Evolutionary conservation across 192 early-diverging fungal genomes (phyloP).

Genomic region (Backusella liffmaniae): DNA sequence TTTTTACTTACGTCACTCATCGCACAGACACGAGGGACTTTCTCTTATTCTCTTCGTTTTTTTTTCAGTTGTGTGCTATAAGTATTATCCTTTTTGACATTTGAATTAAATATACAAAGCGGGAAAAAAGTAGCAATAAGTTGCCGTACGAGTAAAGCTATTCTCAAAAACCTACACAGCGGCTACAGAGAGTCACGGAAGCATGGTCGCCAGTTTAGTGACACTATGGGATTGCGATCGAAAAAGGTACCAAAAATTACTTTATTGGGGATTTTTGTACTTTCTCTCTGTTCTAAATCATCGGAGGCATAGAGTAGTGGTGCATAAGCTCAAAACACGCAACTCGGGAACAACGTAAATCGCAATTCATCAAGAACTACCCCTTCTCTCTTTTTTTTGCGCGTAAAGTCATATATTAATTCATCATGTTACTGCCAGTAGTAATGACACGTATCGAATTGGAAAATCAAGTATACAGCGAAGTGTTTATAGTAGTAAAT

Average conservation of each 20-base stretch:
- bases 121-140: not conserved
- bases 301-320: not conserved
- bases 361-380: not conserved
- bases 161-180: too few species aligned
- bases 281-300: not conserved
- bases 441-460: not conserved
- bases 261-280: not conserved
- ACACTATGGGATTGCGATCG: not conserved
- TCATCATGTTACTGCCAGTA: not conserved
- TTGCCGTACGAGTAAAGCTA: not conserved
- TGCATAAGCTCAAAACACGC: not conserved
- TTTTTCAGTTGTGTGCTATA: not conserved
- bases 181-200: too few species aligned
- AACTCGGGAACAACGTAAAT: not conserved
- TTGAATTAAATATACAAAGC: not conserved
- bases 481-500: not conserved
- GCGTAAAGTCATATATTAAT: not conserved
- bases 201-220: not conserved
- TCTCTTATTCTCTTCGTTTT: not conserved
- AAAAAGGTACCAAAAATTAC: not conserved
- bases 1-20: not conserved
- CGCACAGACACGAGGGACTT: not conserved
- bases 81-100: not conserved
- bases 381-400: not conserved
- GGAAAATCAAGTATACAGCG: not conserved